Conservation (phyloP, 129 eudicot genomes). For the Pittosporum tobira region DNA sequence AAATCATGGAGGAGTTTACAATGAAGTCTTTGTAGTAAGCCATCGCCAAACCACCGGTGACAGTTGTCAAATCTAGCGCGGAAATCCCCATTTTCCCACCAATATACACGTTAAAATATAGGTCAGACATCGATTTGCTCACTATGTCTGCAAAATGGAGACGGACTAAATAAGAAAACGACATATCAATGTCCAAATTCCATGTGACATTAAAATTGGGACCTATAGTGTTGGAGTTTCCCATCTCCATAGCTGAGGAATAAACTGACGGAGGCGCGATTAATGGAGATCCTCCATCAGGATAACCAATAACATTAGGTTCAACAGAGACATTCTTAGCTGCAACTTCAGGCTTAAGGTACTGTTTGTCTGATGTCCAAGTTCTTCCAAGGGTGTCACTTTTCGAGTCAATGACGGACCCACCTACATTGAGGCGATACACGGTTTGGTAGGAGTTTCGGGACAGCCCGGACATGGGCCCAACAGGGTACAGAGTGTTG, state of each 20-base stretch:
- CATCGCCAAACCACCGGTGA: conserved; percentile 37
- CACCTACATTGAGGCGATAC: conserved; percentile 69
- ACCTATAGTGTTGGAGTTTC: conserved; percentile 27
- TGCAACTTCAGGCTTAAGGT: conserved; percentile 24
- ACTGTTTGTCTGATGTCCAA: conserved; percentile 48
- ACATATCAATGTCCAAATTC: conserved; percentile 48
- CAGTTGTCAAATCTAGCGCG: conserved; percentile 55
- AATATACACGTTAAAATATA: conserved; percentile 73
- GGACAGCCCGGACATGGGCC: conserved; percentile 31
- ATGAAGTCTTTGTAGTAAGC: conserved; percentile 61
- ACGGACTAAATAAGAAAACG: conserved; percentile 51
- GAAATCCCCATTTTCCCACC: conserved; percentile 55
- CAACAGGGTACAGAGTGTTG: conserved; percentile 43
- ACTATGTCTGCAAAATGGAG: conserved; percentile 88
- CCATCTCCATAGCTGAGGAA: conserved; percentile 71
- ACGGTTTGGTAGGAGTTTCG: conserved; percentile 34
- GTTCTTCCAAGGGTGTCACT: conserved; percentile 67
- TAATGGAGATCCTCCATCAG: conserved; percentile 56
- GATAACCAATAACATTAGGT: conserved; percentile 47
- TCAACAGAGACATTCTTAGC: conserved; percentile 33
- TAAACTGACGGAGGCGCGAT: conserved; percentile 69
- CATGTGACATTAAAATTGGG: conserved; percentile 77
- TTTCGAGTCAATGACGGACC: conserved; percentile 28
- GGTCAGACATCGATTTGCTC: conserved; percentile 56
- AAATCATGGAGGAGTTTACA: conserved; percentile 42